Conservation (phyloP, 2,329 filamentous ascomycete species). For the Aureobasidium sp. region DNA sequence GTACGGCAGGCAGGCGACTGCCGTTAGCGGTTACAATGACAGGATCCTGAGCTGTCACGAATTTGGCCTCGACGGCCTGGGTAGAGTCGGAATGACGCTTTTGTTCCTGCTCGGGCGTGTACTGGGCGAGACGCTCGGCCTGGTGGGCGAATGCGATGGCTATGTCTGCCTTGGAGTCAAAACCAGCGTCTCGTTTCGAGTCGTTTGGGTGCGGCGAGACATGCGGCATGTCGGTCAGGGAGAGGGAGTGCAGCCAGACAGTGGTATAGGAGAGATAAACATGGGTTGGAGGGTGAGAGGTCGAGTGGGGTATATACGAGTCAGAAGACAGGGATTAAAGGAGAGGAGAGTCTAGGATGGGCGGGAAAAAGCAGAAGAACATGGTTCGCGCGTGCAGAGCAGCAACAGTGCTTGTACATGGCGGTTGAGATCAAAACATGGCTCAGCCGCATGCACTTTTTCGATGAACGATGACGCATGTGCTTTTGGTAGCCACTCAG, state of each 20-base stretch:
- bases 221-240: slow-evolving; percentile 7
- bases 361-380: background rate
- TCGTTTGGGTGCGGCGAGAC: background rate
- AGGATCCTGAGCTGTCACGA: slow-evolving; percentile 61
- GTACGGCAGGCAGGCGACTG: slow-evolving; percentile 59
- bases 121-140: slow-evolving; percentile 42
- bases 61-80: slow-evolving; percentile 54
- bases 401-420: background rate
- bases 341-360: background rate
- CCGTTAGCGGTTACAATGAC: slow-evolving; percentile 64
- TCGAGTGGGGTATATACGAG: background rate
- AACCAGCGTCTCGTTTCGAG: background rate
- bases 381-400: background rate
- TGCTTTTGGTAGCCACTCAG: background rate
- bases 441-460: slow-evolving; percentile 3
- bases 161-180: background rate
- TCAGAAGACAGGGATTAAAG: background rate
- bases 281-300: background rate
- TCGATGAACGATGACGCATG: slow-evolving; percentile 4
- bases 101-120: slow-evolving; percentile 33
- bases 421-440: background rate
- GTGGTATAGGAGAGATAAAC: background rate
- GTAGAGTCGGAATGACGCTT: slow-evolving; percentile 39
- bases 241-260: background rate
- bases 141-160: slow-evolving; percentile 53